Evolutionary conservation across 768 basidiomycete species (phyloP), one percentile per base, ranked within the genome.

Genomic region (Mrakia blollopis): DNA sequence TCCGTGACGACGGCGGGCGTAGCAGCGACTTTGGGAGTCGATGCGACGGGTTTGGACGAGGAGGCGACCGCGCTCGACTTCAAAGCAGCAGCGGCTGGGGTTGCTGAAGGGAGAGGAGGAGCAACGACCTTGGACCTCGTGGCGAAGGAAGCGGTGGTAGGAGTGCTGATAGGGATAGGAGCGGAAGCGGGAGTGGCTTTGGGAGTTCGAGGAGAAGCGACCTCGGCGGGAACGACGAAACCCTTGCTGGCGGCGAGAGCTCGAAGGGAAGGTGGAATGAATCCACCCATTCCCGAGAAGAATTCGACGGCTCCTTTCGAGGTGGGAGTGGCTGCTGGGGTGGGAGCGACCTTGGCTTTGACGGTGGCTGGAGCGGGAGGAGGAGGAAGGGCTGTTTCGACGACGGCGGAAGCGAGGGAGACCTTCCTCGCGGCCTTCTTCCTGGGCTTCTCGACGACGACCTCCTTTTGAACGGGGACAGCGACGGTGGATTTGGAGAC

Each of bases 201-300:
- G 47, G 47, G 47, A 3, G 47, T 50, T 18, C 16, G 18, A 11
- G 21, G 28, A 21, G 35, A 35, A 18, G 63, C 63, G 32, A 37
- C 63, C 9, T 14, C 32, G 28, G 32, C 16, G 37, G 63, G 63
- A 7, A 65, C 63, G 63, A 65, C 13, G 35, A 35, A 65, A 14
- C 37, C 65, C 14, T 68, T 35, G 35, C 37, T 35, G 18, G 65
- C 63, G 30, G 63, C 65, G 65, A 68, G 65, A 41, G 35, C 23
- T 23, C 65, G 35, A 41, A 68, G 65, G 13, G 65, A 68, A 25
- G 65, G 35, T 35, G 65, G 65, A 23, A 68, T 41, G 65, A 68
- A 68, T 13, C 65, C 23, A 13, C 57, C 57, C 57, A 57, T 13
- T 57, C 57, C 65, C 23, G 35, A 10, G 37, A 35, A 23, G 39